phyloP scores from a whole-genome alignment of 495 filamentous ascomycete species.

The Xanthoparmelia taractica region DNA sequence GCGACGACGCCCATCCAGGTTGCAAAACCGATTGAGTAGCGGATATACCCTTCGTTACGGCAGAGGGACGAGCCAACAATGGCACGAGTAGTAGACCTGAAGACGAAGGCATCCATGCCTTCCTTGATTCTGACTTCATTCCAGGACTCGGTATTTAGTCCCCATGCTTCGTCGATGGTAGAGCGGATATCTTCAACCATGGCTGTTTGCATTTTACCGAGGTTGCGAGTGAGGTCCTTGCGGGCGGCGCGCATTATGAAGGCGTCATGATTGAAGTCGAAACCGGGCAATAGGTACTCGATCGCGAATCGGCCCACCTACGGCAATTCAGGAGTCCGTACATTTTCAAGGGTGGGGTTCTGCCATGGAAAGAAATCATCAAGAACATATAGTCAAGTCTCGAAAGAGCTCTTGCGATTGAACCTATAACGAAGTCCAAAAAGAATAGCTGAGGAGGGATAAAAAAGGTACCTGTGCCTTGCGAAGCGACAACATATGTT shows the following conservation, averaged over 20 bases:
- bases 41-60: slow-evolving; percentile 6
- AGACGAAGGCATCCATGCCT: slow-evolving; percentile 10
- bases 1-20: slow-evolving; percentile 8
- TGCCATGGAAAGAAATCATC: neutral
- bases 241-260: slow-evolving; percentile 9
- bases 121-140: neutral
- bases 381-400: neutral
- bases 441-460: neutral
- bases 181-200: slow-evolving; percentile 5
- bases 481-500: neutral
- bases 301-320: slow-evolving; percentile 6
- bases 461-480: neutral
- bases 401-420: neutral
- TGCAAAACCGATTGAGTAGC: slow-evolving; percentile 3
- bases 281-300: neutral
- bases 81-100: slow-evolving; percentile 7
- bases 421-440: neutral
- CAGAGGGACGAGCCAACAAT: slow-evolving; percentile 14
- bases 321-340: neutral
- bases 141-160: neutral
- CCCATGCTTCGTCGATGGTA: slow-evolving; percentile 6
- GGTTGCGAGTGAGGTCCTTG: slow-evolving; percentile 15
- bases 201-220: slow-evolving; percentile 8
- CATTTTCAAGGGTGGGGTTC: neutral
- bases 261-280: slow-evolving; percentile 4